Percentiles rank a stretch among this genome's conserved stretches.
These are phyloP conservation scores for Sphaerulina vaccinii DNA, from an alignment of 2,329 filamentous ascomycete species.

Conservation along the genomic window DNA sequence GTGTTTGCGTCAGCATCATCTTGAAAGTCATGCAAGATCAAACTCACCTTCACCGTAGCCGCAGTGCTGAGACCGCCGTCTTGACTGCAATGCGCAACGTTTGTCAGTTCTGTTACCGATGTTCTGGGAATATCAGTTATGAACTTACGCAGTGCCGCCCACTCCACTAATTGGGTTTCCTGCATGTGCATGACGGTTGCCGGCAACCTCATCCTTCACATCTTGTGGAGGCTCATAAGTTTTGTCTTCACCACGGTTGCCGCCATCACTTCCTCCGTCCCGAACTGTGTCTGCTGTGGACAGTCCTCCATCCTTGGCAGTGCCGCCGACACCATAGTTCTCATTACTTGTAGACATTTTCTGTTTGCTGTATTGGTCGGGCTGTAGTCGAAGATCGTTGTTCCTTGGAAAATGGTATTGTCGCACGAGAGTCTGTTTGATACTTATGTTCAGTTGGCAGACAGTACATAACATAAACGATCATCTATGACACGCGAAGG, in stretches of 20 bases:
- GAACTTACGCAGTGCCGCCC: slow-evolving; percentile 27
- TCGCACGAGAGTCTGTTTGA: too few species aligned
- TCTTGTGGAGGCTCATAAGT: slow-evolving; percentile 5
- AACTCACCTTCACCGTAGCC: slow-evolving; percentile 20
- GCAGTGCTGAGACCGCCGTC: slow-evolving; percentile 29
- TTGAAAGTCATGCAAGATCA: neutral
- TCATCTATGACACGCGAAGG: too few species aligned
- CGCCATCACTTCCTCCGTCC: slow-evolving; percentile 19
- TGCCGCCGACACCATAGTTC: slow-evolving; percentile 21
- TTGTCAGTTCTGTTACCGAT: neutral
- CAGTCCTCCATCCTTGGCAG: slow-evolving; percentile 24
- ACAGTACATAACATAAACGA: too few species aligned
- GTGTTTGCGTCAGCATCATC: slow-evolving; percentile 9
- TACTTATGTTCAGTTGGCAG: too few species aligned
- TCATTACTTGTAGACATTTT: slow-evolving; percentile 22
- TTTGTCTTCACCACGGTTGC: slow-evolving; percentile 12
- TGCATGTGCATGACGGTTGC: slow-evolving; percentile 20
- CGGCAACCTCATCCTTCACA: slow-evolving; percentile 7
- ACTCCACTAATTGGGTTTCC: too few species aligned
- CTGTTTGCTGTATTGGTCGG: too few species aligned
- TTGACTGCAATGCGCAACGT: slow-evolving; percentile 11
- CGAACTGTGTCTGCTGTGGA: slow-evolving; percentile 23
- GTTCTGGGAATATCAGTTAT: neutral
- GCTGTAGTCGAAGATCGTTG: too few species aligned
- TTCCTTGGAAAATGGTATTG: too few species aligned